Base-by-base conservation (phyloP, 805 yeast genomes). In the Kregervanrija delftensis region DNA sequence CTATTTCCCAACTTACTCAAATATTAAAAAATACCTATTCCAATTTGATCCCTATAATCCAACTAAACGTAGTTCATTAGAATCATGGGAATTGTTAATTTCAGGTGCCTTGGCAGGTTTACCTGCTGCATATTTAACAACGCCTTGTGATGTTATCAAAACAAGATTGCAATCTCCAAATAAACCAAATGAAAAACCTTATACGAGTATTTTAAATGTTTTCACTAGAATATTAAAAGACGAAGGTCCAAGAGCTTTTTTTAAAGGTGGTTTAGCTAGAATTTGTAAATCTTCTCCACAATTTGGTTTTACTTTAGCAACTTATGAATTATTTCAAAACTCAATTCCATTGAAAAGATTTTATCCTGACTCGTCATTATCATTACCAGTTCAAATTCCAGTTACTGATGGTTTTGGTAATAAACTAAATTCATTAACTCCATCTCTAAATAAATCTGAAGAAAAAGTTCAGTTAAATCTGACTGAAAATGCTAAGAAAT, bases 31-130 rank as follows among this genome's bases (percentile, higher is more conserved):
- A 65, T 79, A 80, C 55, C 59, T 86, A 50, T 90, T 90, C 65
- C 77, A 83, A 43, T 89, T 84, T 60, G 95, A 91, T 57, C 95
- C 96, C 4, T 61, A 68, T 40, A 77, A 77, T 57, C 73, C 78
- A 28, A 73, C 72, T 44, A 76, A 80, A 55, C 72, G 76, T 54
- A 73, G 69, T 39, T 72, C 75, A 49, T 76, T 90, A 48, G 79
- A 79, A 50, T 79, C 95, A 30, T 82, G 91, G 84, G 96, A 91
- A 65, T 71, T 93, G 52, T 75, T 91, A 48, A 63, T 78, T 4
- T 78, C 95, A 49, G 99, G 99, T 65, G 97, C 96, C 10, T 62
- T 90, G 51, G 98, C 99, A 11, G 99, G 98, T 61, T 88, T 95
- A 71, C 99, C 99, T 9, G 95, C 98, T 30, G 98, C 98, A 10